Evolutionary conservation across 192 early-diverging fungal genomes (phyloP), one percentile per base, ranked within the genome.

Genomic region (Coemansia sp.): DNA sequence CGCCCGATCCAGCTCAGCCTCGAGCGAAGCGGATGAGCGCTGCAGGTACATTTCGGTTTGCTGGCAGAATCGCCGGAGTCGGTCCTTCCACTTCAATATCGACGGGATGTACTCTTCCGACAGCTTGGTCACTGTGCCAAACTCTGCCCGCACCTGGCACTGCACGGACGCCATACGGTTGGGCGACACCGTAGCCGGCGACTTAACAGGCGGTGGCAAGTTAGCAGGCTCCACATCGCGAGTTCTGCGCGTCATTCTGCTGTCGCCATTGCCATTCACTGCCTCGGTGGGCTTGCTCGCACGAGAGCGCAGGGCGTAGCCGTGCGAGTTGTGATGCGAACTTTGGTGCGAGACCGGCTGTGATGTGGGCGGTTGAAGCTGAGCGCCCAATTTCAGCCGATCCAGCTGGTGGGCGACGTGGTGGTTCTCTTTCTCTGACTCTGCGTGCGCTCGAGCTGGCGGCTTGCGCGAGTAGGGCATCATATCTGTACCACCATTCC

Each of bases 71-170:
- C 38, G 13, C 55, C 62, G 67, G 52, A 82, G 61, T 7, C 75
- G 80, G 26, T 58, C 61, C 66, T 74, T 64, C 80, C 80, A 82
- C 64, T 37, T 44, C n/a, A 70, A 57, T 17, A 82, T 66, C 46
- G 75, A 77, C n/a, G 72, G 74, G 3, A 77, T 68, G 44, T 82
- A 77, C 50, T 59, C 75, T 26, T 82, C 80, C 14, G 80, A 77
- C 39, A 77, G 66, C 61, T 70, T 82, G 38, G 74, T 74, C 28
- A 76, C 70, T 23, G 66, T 75, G 30, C 75, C 80, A 43, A 76
- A 69, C 44, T 82, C 80, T 17, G 80, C 74, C 32, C 72, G 61
- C 17, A 75, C 73, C 43, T 63, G 67, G 43, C 53, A 64, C 40
- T 52, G 42, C 19, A 19, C 49, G 19, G 67, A 46, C 35, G 53